These are phyloP conservation scores for Venturia oleaginea DNA, from an alignment of 2,329 filamentous ascomycete species.

Conservation along the genomic window DNA sequence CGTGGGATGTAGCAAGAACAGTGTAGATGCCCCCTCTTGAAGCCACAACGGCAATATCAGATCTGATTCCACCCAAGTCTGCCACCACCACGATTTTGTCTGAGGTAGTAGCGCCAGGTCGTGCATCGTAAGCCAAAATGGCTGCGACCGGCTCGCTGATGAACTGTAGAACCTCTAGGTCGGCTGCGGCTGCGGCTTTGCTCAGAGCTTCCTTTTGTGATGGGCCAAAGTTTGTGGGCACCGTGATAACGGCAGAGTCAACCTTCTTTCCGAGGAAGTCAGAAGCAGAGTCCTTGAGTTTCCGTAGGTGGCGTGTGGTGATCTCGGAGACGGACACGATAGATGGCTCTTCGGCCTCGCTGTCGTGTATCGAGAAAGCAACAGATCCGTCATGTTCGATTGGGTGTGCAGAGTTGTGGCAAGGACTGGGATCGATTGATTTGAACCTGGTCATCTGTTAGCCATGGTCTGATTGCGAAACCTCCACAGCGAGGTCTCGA, in stretches of 20 bases:
- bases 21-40: conserved; percentile 95
- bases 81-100: conserved; percentile 91
- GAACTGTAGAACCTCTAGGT: conserved; percentile 82
- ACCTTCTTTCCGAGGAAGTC: conserved; percentile 91
- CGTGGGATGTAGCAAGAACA: conserved; percentile 83
- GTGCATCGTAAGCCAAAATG: conserved; percentile 82
- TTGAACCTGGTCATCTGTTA: conserved; percentile 54
- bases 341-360: conserved; percentile 45
- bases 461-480: not conserved
- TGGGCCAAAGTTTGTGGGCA: conserved; percentile 88
- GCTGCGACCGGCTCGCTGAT: conserved; percentile 87
- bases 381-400: conserved; percentile 62
- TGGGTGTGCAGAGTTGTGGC: conserved; percentile 88
- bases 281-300: conserved; percentile 72
- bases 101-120: conserved; percentile 50
- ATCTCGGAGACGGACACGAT: conserved; percentile 71
- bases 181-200: conserved; percentile 69
- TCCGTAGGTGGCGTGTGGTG: conserved; percentile 73
- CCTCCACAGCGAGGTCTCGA: not conserved
- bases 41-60: conserved; percentile 82
- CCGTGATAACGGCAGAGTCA: conserved; percentile 87
- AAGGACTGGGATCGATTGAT: conserved; percentile 90
- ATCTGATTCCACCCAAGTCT: conserved; percentile 85
- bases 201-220: conserved; percentile 74
- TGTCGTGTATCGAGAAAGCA: conserved; percentile 77